These are phyloP conservation scores for Quercus gilva DNA, from an alignment of 306 rosid genomes.

Conservation along the genomic window DNA sequence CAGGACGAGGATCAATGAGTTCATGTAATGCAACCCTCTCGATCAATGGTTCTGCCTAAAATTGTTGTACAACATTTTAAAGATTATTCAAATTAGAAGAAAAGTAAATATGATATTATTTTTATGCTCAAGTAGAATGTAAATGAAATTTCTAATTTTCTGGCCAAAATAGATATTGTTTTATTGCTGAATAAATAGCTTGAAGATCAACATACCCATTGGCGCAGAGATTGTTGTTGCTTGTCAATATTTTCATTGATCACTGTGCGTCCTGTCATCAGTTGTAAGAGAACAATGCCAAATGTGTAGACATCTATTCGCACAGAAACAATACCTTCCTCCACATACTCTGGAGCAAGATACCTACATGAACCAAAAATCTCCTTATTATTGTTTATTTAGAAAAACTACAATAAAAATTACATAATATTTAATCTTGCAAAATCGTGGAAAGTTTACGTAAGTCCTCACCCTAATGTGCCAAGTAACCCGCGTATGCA, in stretches of 20 bases:
- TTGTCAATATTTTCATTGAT: conserved; percentile 27
- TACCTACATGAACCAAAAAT: conserved; percentile 44
- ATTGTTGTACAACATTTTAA: conserved; percentile 1
- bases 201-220: conserved; percentile 53
- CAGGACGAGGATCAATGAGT: conserved; percentile 65
- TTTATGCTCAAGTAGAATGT: too few species aligned
- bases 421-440: neutral
- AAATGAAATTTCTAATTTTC: neutral
- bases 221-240: conserved; percentile 51
- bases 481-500: conserved; percentile 73
- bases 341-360: conserved; percentile 85
- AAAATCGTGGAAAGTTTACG: neutral
- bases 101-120: neutral
- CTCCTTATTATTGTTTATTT: neutral
- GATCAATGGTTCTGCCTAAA: conserved; percentile 65
- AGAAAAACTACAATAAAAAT: neutral
- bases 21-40: conserved; percentile 61
- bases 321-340: conserved; percentile 64
- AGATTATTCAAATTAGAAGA: neutral
- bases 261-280: conserved; percentile 69
- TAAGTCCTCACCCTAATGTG: conserved; percentile 67
- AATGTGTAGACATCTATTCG: conserved; percentile 68
- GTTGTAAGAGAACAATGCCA: conserved; percentile 65
- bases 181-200: neutral
- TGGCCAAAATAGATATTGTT: neutral